Evolutionary conservation across 2,329 filamentous ascomycete genomes (phyloP).

Genomic region (Aspergillus unguis): DNA sequence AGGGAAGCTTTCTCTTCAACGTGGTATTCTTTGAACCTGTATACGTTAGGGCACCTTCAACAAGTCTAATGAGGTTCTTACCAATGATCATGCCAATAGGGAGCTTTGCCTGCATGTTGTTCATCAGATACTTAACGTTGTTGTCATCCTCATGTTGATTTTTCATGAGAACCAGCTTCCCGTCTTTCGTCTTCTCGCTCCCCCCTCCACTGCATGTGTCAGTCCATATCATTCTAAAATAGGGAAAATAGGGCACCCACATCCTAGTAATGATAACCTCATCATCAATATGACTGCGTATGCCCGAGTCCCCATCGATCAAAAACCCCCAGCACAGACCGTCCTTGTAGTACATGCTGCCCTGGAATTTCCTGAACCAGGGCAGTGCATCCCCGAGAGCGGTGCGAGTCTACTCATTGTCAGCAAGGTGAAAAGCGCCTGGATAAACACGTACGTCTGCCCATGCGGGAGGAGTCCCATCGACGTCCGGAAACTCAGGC

Average conservation of each 20-base stretch:
- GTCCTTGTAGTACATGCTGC: slow-evolving; percentile 54
- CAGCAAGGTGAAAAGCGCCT: background rate
- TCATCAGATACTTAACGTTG: slow-evolving; percentile 42
- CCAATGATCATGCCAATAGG: slow-evolving; percentile 57
- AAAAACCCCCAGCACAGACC: slow-evolving; percentile 56
- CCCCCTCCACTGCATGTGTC: slow-evolving; percentile 51
- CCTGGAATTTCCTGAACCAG: slow-evolving; percentile 61
- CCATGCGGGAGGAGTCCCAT: slow-evolving; percentile 53
- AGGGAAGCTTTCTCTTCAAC: slow-evolving; percentile 50
- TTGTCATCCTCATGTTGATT: slow-evolving; percentile 42
- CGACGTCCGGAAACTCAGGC: slow-evolving; percentile 6
- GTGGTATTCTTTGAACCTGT: slow-evolving; percentile 51
- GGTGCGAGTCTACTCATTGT: slow-evolving; percentile 32
- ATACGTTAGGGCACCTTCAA: background rate
- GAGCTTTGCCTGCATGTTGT: slow-evolving; percentile 46
- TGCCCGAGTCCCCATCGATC: slow-evolving; percentile 54
- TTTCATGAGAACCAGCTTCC: slow-evolving; percentile 45
- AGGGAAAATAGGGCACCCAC: slow-evolving; percentile 40
- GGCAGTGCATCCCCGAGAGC: slow-evolving; percentile 62
- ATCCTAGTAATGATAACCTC: slow-evolving; percentile 63
- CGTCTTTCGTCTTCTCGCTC: slow-evolving; percentile 46
- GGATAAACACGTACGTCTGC: slow-evolving; percentile 38
- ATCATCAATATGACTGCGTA: slow-evolving; percentile 57
- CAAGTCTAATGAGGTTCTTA: slow-evolving; percentile 26
- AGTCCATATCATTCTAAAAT: background rate